Evolutionary conservation across 1,284 basidiomycete species (phyloP).

Genomic region (Boletus semigastroideus): DNA sequence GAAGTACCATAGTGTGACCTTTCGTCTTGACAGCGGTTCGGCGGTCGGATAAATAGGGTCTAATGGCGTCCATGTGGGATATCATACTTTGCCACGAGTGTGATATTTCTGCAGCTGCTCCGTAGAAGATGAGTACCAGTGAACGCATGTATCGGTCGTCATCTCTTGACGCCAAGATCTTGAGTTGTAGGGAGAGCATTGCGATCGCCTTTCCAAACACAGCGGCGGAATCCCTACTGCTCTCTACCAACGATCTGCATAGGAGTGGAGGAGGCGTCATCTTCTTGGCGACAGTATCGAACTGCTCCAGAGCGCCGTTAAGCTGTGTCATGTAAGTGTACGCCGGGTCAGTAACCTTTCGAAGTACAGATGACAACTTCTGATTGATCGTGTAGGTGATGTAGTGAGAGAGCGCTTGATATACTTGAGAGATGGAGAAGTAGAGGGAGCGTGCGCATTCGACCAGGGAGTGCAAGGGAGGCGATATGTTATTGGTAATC

Average conservation of each 20-base stretch:
- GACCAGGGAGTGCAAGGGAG: constrained; percentile 71
- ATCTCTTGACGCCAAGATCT: constrained; percentile 70
- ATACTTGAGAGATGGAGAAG: constrained; percentile 91
- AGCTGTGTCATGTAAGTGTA: constrained; percentile 81
- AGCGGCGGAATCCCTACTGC: constrained; percentile 82
- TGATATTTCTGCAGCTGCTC: constrained; percentile 86
- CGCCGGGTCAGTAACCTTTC: constrained; percentile 85
- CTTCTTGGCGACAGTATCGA: constrained; percentile 82
- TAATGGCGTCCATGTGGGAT: constrained; percentile 72
- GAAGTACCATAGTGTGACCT: constrained; percentile 13
- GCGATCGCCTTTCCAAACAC: constrained; percentile 87
- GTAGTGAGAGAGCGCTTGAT: constrained; percentile 89
- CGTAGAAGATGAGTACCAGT: constrained; percentile 87
- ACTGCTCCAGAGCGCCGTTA: constrained; percentile 89
- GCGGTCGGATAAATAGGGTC: constrained; percentile 57
- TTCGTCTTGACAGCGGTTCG: constrained; percentile 35
- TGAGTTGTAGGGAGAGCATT: constrained; percentile 81
- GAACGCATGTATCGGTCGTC: constrained; percentile 90
- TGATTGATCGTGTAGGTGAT: constrained; percentile 85
- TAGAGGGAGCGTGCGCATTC: constrained; percentile 91
- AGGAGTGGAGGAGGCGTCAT: constrained; percentile 67
- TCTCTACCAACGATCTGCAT: constrained; percentile 80
- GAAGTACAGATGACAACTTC: constrained; percentile 77
- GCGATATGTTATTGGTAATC: constrained; percentile 71
- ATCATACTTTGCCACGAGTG: constrained; percentile 83